These are phyloP conservation scores for Phellopilus nigrolimitatus DNA, from an alignment of 1,284 basidiomycete genomes.

Conservation along the genomic window DNA sequence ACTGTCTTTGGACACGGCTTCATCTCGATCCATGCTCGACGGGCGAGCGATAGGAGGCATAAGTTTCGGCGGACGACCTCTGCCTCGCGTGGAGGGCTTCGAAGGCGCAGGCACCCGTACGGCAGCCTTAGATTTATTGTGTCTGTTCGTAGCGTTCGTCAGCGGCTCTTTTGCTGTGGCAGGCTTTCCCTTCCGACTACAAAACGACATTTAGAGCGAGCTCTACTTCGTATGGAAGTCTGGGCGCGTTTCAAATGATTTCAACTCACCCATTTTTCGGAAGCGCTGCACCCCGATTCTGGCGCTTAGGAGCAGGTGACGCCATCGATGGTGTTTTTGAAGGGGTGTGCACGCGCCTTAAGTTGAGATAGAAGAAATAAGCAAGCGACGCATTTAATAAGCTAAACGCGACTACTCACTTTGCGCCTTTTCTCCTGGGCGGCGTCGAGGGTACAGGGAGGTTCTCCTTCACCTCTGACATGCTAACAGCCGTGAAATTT, in stretches of 20 bases:
- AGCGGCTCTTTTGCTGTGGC: neutral
- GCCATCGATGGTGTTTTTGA: conserved; percentile 17
- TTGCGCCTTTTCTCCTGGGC: neutral
- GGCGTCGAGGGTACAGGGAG: neutral
- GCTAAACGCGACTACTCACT: neutral
- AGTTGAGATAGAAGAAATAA: neutral
- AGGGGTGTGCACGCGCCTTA: conserved; percentile 17
- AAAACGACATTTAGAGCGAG: neutral
- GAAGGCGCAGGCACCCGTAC: neutral
- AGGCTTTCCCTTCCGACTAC: neutral
- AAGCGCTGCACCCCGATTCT: conserved; percentile 6
- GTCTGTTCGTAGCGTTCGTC: conserved; percentile 12
- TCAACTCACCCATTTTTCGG: conserved; percentile 2
- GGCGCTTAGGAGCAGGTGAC: conserved; percentile 19
- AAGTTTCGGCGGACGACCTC: conserved; percentile 8
- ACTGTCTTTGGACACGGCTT: neutral
- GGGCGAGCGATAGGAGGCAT: neutral
- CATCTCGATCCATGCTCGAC: neutral
- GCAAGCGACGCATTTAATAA: too few relatives aligned
- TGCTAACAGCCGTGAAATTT: neutral
- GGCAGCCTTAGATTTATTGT: neutral
- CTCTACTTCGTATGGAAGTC: conserved; percentile 2
- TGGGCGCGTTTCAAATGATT: neutral
- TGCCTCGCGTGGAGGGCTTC: neutral
- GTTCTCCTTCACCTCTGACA: neutral